Evolutionary conservation across 2,329 filamentous ascomycete species (phyloP), one percentile per base, ranked within the genome.

Genomic region (Fusarium robinianum): DNA sequence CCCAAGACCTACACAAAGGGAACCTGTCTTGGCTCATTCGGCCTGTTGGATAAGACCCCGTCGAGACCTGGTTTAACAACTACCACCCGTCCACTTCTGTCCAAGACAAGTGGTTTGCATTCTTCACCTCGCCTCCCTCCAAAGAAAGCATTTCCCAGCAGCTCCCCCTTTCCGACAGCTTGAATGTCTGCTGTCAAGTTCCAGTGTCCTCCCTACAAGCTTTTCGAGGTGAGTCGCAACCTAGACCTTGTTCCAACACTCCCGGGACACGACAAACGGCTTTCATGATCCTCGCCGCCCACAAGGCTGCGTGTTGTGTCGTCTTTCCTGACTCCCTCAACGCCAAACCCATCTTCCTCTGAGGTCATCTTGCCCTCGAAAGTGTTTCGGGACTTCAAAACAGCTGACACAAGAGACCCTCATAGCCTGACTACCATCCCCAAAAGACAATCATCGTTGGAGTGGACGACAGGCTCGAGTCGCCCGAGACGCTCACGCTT

Each of bases 121-220:
- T 67, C 62, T 64, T 63, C 46, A 58, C 49, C 51, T 61, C 40
- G 48, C 55, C 55, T 58, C 51, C 57, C 53, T 60, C 49, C n/a
- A n/a, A 51, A 48, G 53, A 48, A 55, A 57, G 63, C 66, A 70
- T 68, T 64, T 63, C 61, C 58, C 57, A 62, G 50, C 58, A 52
- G 51, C 56, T 49, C 63, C 59, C 60, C 62, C 55, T 64, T 59
- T 51, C 61, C 62, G 61, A 69, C 68, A 71, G 72, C 69, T 77
- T 79, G 67, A 66, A 81, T 81, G 79, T 81, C 78, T 75, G 64
- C 73, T 66, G 67, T 70, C 64, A 80, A 79, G 71, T 77, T 78
- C 64, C 74, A 76, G 60, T 76, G 74, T 63, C 69, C 74, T 61
- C 66, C 74, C 55, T 80, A 80, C 67, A 80, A 79, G 71, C 72